Conservation (phyloP, 495 filamentous ascomycete species). For the Aspergillus panamensis region DNA sequence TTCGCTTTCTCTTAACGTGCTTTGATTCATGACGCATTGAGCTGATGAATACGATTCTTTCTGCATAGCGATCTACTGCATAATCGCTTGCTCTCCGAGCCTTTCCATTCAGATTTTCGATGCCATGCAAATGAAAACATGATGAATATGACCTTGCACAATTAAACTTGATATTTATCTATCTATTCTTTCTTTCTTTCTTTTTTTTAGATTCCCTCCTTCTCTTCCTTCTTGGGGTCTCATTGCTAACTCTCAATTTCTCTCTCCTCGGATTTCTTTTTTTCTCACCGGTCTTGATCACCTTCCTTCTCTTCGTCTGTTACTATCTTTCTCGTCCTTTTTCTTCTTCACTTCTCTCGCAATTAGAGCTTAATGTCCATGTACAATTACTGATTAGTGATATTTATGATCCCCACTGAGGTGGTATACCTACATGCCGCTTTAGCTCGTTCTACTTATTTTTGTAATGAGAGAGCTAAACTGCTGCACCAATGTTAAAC, state of each 20-base stretch:
- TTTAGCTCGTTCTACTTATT: background rate
- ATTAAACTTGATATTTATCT: constrained; percentile 1
- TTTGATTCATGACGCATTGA: constrained; percentile 16
- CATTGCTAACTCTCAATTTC: background rate
- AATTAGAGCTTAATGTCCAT: constrained; percentile 17
- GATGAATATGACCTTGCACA: constrained; percentile 14
- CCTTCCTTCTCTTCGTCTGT: background rate
- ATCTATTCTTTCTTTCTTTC: constrained; percentile 9
- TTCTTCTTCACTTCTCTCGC: constrained; percentile 11
- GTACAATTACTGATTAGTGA: constrained; percentile 15
- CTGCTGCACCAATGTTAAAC: background rate
- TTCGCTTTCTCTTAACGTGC: constrained; percentile 9
- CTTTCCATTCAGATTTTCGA: background rate
- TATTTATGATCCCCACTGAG: constrained; percentile 13
- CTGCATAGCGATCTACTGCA: constrained; percentile 11
- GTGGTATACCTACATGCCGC: constrained; percentile 15
- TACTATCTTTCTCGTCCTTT: constrained; percentile 6
- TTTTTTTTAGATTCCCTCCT: constrained; percentile 3
- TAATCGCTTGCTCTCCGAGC: constrained; percentile 7
- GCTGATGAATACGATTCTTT: constrained; percentile 13
- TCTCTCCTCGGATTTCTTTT: no score
- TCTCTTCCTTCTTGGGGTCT: background rate
- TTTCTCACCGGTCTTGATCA: background rate
- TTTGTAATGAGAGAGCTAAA: background rate
- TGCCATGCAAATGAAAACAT: constrained; percentile 14